Base-by-base conservation (phyloP, 2,329 filamentous ascomycete genomes). In the Fusarium mexicanum region DNA sequence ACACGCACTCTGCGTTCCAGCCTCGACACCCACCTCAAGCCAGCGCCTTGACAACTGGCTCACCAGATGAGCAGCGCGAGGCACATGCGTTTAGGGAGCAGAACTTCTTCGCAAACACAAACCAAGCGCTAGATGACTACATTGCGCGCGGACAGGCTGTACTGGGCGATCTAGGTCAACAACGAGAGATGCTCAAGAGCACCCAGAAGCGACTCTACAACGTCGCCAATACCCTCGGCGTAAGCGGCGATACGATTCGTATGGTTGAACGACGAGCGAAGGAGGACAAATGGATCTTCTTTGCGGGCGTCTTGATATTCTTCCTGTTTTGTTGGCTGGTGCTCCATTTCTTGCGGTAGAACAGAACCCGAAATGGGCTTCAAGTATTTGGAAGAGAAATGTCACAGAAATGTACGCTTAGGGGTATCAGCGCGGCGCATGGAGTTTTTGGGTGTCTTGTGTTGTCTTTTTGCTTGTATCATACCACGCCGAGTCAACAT, bases 261-360 rank as follows among this genome's bases (percentile, higher is more conserved):
- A 98, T 96, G 94, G 93, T 99, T 47, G 96, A 98, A 84, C 86
- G 96, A 76, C 88, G 96, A 72, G 95, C 96, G 58, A 93, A 91
- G 82, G 93, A 98, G 86, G 96, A 99, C 82, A 98, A 98, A 84
- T 98, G 95, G 95, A 97, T 99, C 41, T 99, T 99, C 82, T 93
- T 93, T 88, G 93, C 86, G 0, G 95, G 96, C 0, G 94, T 96
- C 6, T 83, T 97, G 10, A 83, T 96, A 41, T 99, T 99, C 83
- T 93, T 98, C 78, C 80, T 89, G 43, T 99, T 99, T 81, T 98
- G 96, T 83, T 98, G 94, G 91, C 84, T 96, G 73, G 95, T 97
- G 64, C 81, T 99, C 80, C 93, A 95, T 83, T 98, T 90, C 81
- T 82, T 99, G 83, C 87, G 94, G 81, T 80, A 72, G 69, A 60